Evolutionary conservation across 805 yeast species (phyloP), one percentile per base, ranked within the genome.

Genomic region (Vanderwaltozyma tropicalis): DNA sequence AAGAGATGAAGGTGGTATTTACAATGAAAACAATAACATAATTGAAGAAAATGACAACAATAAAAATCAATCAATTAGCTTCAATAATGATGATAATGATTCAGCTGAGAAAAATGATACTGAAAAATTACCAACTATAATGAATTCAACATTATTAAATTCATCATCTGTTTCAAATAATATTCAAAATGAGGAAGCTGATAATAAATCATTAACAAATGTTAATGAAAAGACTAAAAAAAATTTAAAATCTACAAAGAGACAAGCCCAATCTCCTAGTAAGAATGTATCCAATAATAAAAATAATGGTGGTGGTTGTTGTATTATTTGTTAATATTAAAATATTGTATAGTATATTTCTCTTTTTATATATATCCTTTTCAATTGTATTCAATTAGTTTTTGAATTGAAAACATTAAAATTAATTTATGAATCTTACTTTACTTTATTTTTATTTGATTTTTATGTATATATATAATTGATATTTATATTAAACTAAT

Each of bases 401-500:
- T n/a, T n/a, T n/a, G n/a, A n/a, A n/a, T n/a, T n/a, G n/a, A n/a
- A n/a, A n/a, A n/a, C n/a, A n/a, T n/a, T n/a, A n/a, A n/a, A n/a
- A n/a, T n/a, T n/a, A n/a, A n/a, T n/a, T n/a, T n/a, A n/a, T n/a
- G n/a, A n/a, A n/a, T n/a, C n/a, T n/a, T n/a, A n/a, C n/a, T n/a
- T n/a, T n/a, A n/a, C n/a, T n/a, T n/a, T n/a, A n/a, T n/a, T n/a
- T n/a, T n/a, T n/a, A n/a, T n/a, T n/a, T n/a, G n/a, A n/a, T n/a
- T 8, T 22, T 8, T 22, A 22, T 7, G 25, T 22, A 22, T 22
- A 22, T 11, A 22, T 7, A 22, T 22, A 22, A 8, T 22, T 11
- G 7, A 22, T 22, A 8, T 8, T 22, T 22, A 22, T 7, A 22
- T 7, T 22, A 8, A 11, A 6, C 29, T 63, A 89, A 62, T 89